A percentile compares a stretch with the other conserved stretches of the same genome.
Conservation (phyloP, 2,329 filamentous ascomycete genomes). For the Fusarium sterilihyphosum region DNA sequence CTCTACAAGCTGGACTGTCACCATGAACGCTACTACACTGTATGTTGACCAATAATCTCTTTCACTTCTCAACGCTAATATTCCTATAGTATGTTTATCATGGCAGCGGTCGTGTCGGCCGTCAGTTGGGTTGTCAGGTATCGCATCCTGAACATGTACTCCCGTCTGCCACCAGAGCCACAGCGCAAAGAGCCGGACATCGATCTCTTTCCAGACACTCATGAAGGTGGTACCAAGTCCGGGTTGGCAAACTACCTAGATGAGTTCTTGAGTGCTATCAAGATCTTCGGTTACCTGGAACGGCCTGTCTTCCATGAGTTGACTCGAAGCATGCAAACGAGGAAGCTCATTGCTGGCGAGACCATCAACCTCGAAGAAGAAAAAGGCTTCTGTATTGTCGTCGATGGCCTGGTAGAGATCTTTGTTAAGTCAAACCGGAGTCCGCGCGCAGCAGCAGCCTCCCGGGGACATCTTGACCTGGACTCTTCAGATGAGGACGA, state of each 20-base stretch:
- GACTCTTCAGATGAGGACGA: slow-evolving; percentile 74
- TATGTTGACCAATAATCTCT: slow-evolving; percentile 56
- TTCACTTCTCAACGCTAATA: slow-evolving; percentile 19
- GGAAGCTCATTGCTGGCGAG: slow-evolving; percentile 94
- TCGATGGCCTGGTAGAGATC: slow-evolving; percentile 95
- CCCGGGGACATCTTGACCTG: slow-evolving; percentile 39
- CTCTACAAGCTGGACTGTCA: slow-evolving; percentile 93
- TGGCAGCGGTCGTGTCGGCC: slow-evolving; percentile 80
- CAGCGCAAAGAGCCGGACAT: slow-evolving; percentile 96
- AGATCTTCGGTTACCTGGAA: slow-evolving; percentile 97
- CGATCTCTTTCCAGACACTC: slow-evolving; percentile 92
- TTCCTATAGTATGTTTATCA: slow-evolving; percentile 73
- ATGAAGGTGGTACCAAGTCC: slow-evolving; percentile 89
- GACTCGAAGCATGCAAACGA: slow-evolving; percentile 97
- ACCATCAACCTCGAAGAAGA: slow-evolving; percentile 96
- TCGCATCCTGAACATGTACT: slow-evolving; percentile 96
- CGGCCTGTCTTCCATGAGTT: slow-evolving; percentile 97
- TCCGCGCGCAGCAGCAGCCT: slow-evolving; percentile 48
- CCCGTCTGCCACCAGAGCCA: slow-evolving; percentile 89
- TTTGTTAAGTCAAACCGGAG: slow-evolving; percentile 89
- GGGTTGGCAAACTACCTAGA: slow-evolving; percentile 96
- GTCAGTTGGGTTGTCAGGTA: slow-evolving; percentile 95
- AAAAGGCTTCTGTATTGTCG: slow-evolving; percentile 96
- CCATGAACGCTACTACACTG: slow-evolving; percentile 98
- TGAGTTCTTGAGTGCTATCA: slow-evolving; percentile 98